Base-by-base conservation (phyloP, 257 asterid species). In the Fraxinus cuspidata region DNA sequence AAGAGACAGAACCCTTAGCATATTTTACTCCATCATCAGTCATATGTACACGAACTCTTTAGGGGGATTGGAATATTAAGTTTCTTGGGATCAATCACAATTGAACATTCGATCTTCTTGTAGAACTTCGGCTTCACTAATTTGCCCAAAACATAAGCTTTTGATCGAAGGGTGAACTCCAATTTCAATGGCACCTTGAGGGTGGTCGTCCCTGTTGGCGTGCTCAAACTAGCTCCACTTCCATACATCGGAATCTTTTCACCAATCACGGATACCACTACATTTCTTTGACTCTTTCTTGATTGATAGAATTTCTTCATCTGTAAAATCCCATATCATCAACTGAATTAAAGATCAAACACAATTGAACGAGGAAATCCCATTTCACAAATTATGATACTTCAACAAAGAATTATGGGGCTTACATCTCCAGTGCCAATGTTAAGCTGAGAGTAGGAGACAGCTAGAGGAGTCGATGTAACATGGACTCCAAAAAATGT, bases 401-500 rank as follows among this genome's bases (percentile, higher is more conserved):
- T 37, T 21, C 12, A 32, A 18, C 53, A 44, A 51, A 56, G 13
- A 19, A n/a, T 49, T 18, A 28, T 1, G 10, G 68, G 68, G 79
- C 96, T 87, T 85, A 93, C 97, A 40, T 75, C 34, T 76, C 96
- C 97, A 12, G 90, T 79, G 67, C 92, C 97, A 53, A 91, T 56
- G 29, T 74, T 44, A 80, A 93, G 88, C 78, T 93, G 86, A 0
- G 90, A 89, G 77, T 83, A 92, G 71, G 89, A 78, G 29, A 93
- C 86, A 80, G 78, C 84, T 68, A 91, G 35, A 0, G 97, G 97
- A 49, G 92, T 85, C 23, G 97, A 87, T 4, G 90, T 58, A 28
- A 88, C 97, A 58, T 90, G 97, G 42, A 93, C 94, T 7, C 97
- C 97, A n/a, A 93, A 89, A 75, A 93, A 93, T 21, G 94, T 81